phyloP scores from a whole-genome alignment of 345 rosid species.

The Eucalyptus tenuipes region DNA sequence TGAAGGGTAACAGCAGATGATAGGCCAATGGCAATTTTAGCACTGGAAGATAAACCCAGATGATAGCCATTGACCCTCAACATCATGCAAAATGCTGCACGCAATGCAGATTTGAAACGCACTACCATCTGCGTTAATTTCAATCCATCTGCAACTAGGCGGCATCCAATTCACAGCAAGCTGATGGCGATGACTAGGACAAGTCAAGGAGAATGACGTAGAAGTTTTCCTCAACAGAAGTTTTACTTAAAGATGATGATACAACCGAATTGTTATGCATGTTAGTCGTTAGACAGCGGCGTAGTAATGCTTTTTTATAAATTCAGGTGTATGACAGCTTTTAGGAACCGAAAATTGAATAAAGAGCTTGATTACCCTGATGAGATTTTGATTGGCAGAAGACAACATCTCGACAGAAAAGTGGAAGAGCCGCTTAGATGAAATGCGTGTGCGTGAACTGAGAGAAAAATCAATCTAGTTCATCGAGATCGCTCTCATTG shows the following conservation, averaged over 20 bases:
- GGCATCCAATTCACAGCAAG: neutral
- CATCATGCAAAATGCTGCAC: neutral
- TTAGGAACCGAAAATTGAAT: neutral
- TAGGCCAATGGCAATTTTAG: slow-evolving; percentile 58
- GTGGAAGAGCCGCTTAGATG: neutral
- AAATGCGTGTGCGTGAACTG: neutral
- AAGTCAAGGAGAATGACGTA: neutral
- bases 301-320: neutral
- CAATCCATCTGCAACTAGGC: neutral
- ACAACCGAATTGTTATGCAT: neutral
- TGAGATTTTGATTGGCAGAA: neutral
- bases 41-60: slow-evolving; percentile 35
- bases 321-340: neutral
- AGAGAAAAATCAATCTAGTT: neutral
- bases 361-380: neutral
- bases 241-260: neutral
- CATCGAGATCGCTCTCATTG: neutral
- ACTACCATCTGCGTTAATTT: neutral
- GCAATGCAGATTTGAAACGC: neutral
- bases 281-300: neutral
- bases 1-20: slow-evolving; percentile 30
- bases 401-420: neutral
- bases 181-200: neutral
- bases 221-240: neutral
- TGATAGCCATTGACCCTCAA: neutral